phyloP scores from a whole-genome alignment of 2,329 filamentous ascomycete species.

The Samsoniella hepiali region DNA sequence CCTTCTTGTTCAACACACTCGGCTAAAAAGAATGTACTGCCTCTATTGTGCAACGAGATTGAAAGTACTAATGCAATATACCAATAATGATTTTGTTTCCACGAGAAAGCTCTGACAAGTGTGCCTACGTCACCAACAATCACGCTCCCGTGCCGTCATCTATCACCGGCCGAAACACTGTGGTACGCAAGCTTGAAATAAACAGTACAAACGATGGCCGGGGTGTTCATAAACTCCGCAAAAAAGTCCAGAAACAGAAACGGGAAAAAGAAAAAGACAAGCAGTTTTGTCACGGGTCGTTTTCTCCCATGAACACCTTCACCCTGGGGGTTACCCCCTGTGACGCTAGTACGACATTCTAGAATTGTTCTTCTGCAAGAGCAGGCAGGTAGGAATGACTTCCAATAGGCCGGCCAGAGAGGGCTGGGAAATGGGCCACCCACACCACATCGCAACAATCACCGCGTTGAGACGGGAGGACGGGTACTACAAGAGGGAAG shows the following conservation, averaged over 20 bases:
- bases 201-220: not conserved
- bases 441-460: conserved; percentile 10
- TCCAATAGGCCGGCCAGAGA: not conserved
- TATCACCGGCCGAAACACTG: not conserved
- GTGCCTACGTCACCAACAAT: not conserved
- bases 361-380: not conserved
- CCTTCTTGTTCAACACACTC: not conserved
- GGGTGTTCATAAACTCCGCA: not conserved
- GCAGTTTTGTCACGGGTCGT: not conserved
- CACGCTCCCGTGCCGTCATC: not conserved
- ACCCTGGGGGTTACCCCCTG: not conserved
- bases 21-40: not conserved
- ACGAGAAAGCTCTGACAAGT: not conserved
- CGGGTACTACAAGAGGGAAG: not conserved
- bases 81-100: not conserved
- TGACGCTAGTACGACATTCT: not conserved
- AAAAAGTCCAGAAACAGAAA: not conserved
- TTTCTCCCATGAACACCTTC: not conserved
- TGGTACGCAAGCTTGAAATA: not conserved
- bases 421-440: not conserved
- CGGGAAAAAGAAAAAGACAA: not conserved
- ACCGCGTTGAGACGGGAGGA: conserved; percentile 9
- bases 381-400: not conserved
- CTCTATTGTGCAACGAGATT: not conserved
- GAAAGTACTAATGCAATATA: not conserved